A percentile compares a stretch with the other conserved stretches of the same genome.
phyloP scores from a whole-genome alignment of 2,329 filamentous ascomycete species.

The Fusarium sp. region DNA sequence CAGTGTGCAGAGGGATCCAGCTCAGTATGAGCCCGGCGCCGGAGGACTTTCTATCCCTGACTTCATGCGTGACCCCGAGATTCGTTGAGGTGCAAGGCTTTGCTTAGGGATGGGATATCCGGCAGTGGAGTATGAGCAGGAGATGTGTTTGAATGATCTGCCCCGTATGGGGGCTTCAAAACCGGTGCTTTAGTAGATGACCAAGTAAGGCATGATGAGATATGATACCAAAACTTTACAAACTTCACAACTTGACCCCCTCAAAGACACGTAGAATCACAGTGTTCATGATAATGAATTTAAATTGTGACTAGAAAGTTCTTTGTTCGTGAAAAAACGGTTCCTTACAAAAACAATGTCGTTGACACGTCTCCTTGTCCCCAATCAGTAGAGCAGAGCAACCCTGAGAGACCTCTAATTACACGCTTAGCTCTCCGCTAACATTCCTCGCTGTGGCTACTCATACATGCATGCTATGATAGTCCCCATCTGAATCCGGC shows the following conservation, averaged over 20 bases:
- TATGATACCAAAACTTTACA: conserved; percentile 17
- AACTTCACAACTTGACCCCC: neutral
- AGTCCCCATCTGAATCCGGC: neutral
- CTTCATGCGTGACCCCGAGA: conserved; percentile 58
- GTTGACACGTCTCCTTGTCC: neutral
- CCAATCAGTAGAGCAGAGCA: neutral
- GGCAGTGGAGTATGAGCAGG: conserved; percentile 20
- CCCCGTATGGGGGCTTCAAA: neutral
- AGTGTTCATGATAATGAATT: neutral
- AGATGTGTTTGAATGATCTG: conserved; percentile 18
- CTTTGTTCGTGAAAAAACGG: conserved; percentile 14
- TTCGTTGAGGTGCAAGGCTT: conserved; percentile 46
- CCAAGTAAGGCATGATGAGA: conserved; percentile 26
- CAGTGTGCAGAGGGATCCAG: conserved; percentile 45
- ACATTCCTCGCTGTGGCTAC: conserved; percentile 14
- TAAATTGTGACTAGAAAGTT: neutral
- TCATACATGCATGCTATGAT: conserved; percentile 20
- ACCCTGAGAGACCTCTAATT: conserved; percentile 20
- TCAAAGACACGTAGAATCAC: neutral
- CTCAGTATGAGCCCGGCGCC: conserved; percentile 50
- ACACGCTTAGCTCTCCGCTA: conserved; percentile 15
- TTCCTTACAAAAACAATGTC: neutral
- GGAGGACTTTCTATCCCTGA: conserved; percentile 53
- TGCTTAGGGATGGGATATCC: neutral
- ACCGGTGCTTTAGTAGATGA: conserved; percentile 9